Conservation (phyloP, 257 asterid genomes). For the Hygrophila difformis region DNA sequence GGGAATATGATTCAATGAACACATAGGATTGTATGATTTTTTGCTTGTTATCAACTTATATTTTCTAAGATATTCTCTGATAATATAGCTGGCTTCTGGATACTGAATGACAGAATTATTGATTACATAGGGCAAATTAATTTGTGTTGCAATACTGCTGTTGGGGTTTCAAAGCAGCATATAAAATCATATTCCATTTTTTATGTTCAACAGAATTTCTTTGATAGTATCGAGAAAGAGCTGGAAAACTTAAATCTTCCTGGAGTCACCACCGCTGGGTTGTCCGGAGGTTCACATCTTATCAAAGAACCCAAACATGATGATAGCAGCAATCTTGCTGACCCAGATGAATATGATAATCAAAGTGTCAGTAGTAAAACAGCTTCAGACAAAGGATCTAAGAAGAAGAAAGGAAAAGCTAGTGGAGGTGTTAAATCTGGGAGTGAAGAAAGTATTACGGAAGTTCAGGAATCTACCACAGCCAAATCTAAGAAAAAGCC, state of each 20-base stretch:
- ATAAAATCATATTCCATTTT: constrained; percentile 11
- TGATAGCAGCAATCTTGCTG: constrained; percentile 37
- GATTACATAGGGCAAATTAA: constrained; percentile 2
- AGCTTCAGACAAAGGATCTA: constrained; percentile 64
- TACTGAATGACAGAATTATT: constrained; percentile 9
- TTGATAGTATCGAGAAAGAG: constrained; percentile 69
- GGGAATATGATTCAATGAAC: not conserved
- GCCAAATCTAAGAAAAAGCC: constrained; percentile 73
- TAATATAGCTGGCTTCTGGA: not conserved
- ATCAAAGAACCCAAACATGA: constrained; percentile 42
- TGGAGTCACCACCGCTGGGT: constrained; percentile 31
- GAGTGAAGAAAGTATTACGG: constrained; percentile 44
- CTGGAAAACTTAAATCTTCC: constrained; percentile 47
- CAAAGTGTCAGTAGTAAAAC: constrained; percentile 45
- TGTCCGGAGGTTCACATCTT: constrained; percentile 27
- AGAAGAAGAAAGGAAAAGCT: constrained; percentile 79
- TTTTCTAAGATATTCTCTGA: not conserved
- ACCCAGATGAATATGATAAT: constrained; percentile 45
- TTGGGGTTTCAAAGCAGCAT: constrained; percentile 11
- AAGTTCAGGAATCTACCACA: constrained; percentile 47
- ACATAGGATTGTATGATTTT: not conserved
- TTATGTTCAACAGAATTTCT: constrained; percentile 47
- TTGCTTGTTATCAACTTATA: not conserved
- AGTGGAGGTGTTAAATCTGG: constrained; percentile 51
- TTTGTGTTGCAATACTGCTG: constrained; percentile 4